Percentiles rank a stretch among this genome's conserved stretches.
Conservation (phyloP, 2,329 filamentous ascomycete genomes). For the Fusarium sarcochroum region DNA sequence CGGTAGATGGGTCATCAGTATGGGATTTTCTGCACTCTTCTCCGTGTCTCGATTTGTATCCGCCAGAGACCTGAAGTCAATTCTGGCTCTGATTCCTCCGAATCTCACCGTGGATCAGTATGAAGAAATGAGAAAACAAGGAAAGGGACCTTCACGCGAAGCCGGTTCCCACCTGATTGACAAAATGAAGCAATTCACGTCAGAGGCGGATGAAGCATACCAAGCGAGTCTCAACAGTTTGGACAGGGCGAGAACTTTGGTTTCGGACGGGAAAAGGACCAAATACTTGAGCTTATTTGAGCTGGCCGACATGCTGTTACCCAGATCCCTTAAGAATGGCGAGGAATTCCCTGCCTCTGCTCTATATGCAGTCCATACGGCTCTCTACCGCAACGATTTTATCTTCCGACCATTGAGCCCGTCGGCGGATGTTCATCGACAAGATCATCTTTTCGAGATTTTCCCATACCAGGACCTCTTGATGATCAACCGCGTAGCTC, state of each 20-base stretch:
- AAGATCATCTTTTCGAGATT: slow-evolving; percentile 73
- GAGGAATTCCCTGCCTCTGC: slow-evolving; percentile 61
- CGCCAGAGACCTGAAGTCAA: slow-evolving; percentile 57
- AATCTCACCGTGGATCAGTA: slow-evolving; percentile 50
- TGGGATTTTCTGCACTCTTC: slow-evolving; percentile 63
- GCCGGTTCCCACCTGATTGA: slow-evolving; percentile 60
- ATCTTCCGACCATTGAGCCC: slow-evolving; percentile 69
- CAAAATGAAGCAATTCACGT: slow-evolving; percentile 63
- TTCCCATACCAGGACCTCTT: slow-evolving; percentile 51
- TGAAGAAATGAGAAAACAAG: slow-evolving; percentile 50
- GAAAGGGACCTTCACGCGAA: slow-evolving; percentile 61
- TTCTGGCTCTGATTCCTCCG: slow-evolving; percentile 52
- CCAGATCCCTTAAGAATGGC: slow-evolving; percentile 52
- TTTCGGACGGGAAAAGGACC: slow-evolving; percentile 56
- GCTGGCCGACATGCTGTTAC: slow-evolving; percentile 62
- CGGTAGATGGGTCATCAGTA: slow-evolving; percentile 64
- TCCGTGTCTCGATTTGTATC: slow-evolving; percentile 63
- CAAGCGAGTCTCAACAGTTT: slow-evolving; percentile 64
- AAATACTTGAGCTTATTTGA: slow-evolving; percentile 66
- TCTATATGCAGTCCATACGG: slow-evolving; percentile 79
- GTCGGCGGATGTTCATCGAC: slow-evolving; percentile 62
- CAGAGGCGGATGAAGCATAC: slow-evolving; percentile 60
- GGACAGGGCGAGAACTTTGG: slow-evolving; percentile 59
- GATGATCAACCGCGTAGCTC: slow-evolving; percentile 51
- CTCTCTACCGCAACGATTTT: slow-evolving; percentile 71